Evolutionary conservation across 805 yeast species (phyloP), one percentile per base, ranked within the genome.

Genomic region (Novakomyces olei): DNA sequence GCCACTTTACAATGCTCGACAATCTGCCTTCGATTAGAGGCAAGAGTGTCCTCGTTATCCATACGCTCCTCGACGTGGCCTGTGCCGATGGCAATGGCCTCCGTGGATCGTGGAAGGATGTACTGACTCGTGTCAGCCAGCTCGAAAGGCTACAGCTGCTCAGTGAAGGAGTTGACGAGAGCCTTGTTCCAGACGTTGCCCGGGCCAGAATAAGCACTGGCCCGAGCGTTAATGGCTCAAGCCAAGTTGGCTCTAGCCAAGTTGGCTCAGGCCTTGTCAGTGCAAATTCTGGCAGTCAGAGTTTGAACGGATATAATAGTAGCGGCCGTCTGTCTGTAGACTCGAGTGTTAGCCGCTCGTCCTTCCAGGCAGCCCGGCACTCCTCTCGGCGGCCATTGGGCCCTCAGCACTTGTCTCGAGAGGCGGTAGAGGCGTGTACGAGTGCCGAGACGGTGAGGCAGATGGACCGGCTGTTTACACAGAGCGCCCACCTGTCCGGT

Each of bases 81-180:
- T 66, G 76, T 12, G 50, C 65, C 6, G 92, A 80, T 44, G 93
- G 93, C n/a, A 65, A 78, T 37, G 57, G 58, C 37, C 57, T 88
- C 41, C 65, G 65, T 32, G 60, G 61, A 4, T 72, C 93, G 1
- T 88, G 99, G 99, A 68, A 64, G 38, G 85, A 76, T 42, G 63
- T 88, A 17, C 60, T 88, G 41, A 63, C 74, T 2, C 69, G 81
- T 2, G 70, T 83, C 33, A 80, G 95, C 1, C 95, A 85, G 53
- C 67, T 88, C 30, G 98, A 91, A 51, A 65, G 96, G 48, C 58
- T 81, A 36, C 93, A 81, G 51, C 58, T 88, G 33, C 70, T 83
- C 33, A 77, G 92, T 0, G 72, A 77, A 42, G 96, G 95, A 34
- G 67, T 79, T 34, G 79, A 78, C 38, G 79, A 85, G 17, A 74